Conservation (phyloP, 306 rosid species). For the Casuarina glauca region DNA sequence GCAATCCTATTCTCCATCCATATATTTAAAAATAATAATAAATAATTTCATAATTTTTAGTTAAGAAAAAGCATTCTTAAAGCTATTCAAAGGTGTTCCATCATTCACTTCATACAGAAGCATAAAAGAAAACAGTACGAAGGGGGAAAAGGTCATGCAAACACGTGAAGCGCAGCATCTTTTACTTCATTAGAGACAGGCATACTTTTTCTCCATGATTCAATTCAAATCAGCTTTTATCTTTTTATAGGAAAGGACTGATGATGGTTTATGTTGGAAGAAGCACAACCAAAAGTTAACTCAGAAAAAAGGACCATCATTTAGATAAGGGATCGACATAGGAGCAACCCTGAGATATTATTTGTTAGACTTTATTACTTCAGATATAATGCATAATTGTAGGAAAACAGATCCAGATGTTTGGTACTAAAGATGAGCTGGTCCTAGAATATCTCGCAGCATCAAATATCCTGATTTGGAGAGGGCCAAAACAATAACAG, state of each 20-base stretch:
- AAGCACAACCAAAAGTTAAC: background rate
- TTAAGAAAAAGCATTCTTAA: background rate
- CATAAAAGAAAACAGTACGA: background rate
- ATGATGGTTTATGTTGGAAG: background rate
- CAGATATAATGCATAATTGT: background rate
- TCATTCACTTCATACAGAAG: background rate
- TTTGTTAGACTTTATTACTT: background rate
- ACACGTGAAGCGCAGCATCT: background rate
- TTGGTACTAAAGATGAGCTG: constrained; percentile 3
- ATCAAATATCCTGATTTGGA: background rate
- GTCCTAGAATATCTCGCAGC: background rate
- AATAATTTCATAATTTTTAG: background rate
- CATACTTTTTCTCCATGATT: background rate
- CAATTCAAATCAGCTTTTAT: background rate
- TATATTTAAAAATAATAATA: no score
- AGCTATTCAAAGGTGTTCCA: background rate
- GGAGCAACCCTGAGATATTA: background rate
- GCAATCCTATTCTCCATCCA: background rate
- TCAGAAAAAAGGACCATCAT: background rate
- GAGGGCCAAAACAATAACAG: background rate
- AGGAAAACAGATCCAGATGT: background rate
- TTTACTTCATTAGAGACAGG: background rate
- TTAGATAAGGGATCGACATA: background rate
- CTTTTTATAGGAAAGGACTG: background rate
- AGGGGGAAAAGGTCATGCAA: background rate